Conservation (phyloP, 2,329 filamentous ascomycete species). For the Plenodomus biglobosus region DNA sequence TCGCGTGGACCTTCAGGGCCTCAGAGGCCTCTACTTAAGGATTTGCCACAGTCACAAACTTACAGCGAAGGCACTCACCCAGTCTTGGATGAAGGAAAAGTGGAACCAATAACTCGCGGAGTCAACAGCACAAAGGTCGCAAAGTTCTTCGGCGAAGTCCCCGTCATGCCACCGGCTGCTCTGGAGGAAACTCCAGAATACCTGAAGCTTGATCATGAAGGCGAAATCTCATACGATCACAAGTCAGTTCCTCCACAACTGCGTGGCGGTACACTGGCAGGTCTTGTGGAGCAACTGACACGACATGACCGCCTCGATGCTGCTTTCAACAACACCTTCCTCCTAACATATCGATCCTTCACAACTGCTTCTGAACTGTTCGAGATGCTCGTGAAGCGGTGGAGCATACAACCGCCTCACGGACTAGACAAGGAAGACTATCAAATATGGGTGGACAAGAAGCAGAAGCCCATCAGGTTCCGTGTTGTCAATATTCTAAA, state of each 20-base stretch:
- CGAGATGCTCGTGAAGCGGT: constrained; percentile 86
- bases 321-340: constrained; percentile 95
- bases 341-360: constrained; percentile 94
- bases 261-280: constrained; percentile 85
- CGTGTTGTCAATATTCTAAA: constrained; percentile 97
- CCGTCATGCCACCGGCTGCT: constrained; percentile 48
- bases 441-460: constrained; percentile 86
- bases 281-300: constrained; percentile 91
- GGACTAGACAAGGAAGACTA: constrained; percentile 75
- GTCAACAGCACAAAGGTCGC: constrained; percentile 53
- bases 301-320: constrained; percentile 94
- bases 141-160: constrained; percentile 56
- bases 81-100: constrained; percentile 24
- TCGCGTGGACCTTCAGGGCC: constrained; percentile 33
- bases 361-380: constrained; percentile 89
- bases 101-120: constrained; percentile 42
- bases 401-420: constrained; percentile 87
- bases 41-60: constrained; percentile 61
- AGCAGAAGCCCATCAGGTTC: constrained; percentile 95
- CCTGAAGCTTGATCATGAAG: constrained; percentile 81
- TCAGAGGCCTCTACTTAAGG: constrained; percentile 55
- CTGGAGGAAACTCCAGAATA: constrained; percentile 82
- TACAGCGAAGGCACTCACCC: constrained; percentile 59
- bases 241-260: constrained; percentile 76
- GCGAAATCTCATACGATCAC: constrained; percentile 84